These are phyloP conservation scores for Starmera amethionina DNA, from an alignment of 805 yeast species.

Conservation along the genomic window DNA sequence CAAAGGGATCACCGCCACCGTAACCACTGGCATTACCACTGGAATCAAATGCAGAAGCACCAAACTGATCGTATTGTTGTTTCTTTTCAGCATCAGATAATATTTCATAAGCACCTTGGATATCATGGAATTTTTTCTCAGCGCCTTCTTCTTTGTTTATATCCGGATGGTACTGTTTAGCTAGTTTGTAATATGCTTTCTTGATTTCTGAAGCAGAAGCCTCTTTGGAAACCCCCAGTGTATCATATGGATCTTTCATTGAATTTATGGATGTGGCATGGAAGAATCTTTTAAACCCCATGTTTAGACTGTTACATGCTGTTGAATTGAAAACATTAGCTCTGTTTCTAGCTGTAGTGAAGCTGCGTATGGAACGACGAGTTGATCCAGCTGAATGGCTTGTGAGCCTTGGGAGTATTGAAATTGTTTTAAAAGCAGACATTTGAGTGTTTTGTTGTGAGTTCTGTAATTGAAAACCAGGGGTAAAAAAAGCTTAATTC, in stretches of 20 bases:
- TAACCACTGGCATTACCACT: constrained; percentile 42
- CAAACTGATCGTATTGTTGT: constrained; percentile 85
- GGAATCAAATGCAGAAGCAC: constrained; percentile 73
- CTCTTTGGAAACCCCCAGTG: constrained; percentile 62
- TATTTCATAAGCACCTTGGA: constrained; percentile 92
- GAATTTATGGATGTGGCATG: constrained; percentile 28
- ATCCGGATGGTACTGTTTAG: constrained; percentile 94
- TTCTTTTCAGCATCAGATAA: constrained; percentile 78
- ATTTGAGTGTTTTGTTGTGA: too few species aligned
- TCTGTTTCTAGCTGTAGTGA: too few species aligned
- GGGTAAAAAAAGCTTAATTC: too few species aligned
- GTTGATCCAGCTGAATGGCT: too few species aligned
- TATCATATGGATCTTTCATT: constrained; percentile 69
- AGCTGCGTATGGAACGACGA: too few species aligned
- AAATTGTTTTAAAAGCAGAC: too few species aligned
- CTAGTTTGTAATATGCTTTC: constrained; percentile 87
- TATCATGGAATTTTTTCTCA: constrained; percentile 80
- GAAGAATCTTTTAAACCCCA: constrained; percentile 19
- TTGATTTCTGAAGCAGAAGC: constrained; percentile 84
- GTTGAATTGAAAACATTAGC: too few species aligned
- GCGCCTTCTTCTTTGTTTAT: constrained; percentile 87
- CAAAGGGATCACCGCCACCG: constrained; percentile 29
- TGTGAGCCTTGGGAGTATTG: too few species aligned
- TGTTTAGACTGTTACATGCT: too few species aligned
- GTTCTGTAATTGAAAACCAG: too few species aligned